A percentile compares a stretch with the other conserved stretches of the same genome.
Conservation (phyloP, 306 rosid species). For the Begonia masoniana region DNA sequence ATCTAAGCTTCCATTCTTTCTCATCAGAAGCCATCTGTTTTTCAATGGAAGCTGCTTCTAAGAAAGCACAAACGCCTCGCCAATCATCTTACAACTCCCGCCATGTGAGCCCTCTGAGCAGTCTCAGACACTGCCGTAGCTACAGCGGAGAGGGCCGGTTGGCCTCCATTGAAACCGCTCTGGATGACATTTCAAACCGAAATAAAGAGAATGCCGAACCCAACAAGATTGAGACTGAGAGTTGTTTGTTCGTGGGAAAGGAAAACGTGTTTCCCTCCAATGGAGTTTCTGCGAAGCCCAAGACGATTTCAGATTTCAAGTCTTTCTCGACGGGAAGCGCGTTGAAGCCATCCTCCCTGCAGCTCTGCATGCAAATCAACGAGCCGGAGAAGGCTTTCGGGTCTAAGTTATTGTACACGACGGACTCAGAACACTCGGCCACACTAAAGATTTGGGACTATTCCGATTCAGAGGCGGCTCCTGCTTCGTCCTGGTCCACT, state of each 20-base stretch:
- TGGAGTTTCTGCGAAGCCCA: conserved; percentile 23
- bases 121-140: conserved; percentile 49
- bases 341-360: conserved; percentile 55
- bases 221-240: conserved; percentile 8
- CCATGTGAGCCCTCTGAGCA: conserved; percentile 39
- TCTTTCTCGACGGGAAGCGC: conserved; percentile 45
- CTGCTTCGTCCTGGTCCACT: conserved; percentile 97
- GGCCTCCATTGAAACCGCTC: conserved; percentile 2
- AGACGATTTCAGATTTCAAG: conserved; percentile 24
- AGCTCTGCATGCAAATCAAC: conserved; percentile 65
- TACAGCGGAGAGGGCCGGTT: conserved; percentile 29
- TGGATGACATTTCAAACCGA: background rate
- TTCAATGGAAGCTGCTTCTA: background rate
- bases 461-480: conserved; percentile 87
- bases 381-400: conserved; percentile 40
- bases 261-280: conserved; percentile 32
- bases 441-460: conserved; percentile 72
- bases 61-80: conserved; percentile 9
- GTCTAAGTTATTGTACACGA: conserved; percentile 29
- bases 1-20: too few species aligned
- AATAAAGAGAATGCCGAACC: conserved; percentile 28
- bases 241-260: conserved; percentile 15
- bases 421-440: conserved; percentile 28
- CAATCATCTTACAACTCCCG: conserved; percentile 38
- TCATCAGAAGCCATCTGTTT: too few species aligned